These are phyloP conservation scores for Pluteus cervinus DNA, from an alignment of 768 basidiomycete species.

Conservation along the genomic window DNA sequence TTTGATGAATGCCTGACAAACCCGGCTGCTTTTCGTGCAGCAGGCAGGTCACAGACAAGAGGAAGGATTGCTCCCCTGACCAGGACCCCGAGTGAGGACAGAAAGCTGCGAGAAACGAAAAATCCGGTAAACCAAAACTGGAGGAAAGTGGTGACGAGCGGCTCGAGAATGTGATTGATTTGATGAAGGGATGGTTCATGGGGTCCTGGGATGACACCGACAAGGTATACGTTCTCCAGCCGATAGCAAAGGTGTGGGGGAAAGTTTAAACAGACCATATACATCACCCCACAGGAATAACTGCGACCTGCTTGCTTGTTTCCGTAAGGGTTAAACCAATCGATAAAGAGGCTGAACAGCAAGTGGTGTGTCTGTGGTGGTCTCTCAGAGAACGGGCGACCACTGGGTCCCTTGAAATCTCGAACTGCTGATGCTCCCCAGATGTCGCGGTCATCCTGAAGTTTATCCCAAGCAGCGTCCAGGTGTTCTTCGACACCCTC, in stretches of 20 bases:
- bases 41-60: constrained; percentile 24
- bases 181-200: constrained; percentile 17
- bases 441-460: too few species aligned
- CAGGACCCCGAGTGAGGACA: constrained; percentile 1
- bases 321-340: constrained; percentile 29
- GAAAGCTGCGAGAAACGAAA: constrained; percentile 11
- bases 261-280: constrained; percentile 26
- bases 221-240: constrained; percentile 26
- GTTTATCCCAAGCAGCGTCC: constrained; percentile 7
- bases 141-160: constrained; percentile 21
- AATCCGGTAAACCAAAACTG: constrained; percentile 15
- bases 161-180: constrained; percentile 23
- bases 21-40: constrained; percentile 20
- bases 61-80: constrained; percentile 9
- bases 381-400: too few species aligned
- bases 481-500: constrained; percentile 8
- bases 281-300: constrained; percentile 25
- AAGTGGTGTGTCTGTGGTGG: too few species aligned
- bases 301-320: constrained; percentile 16
- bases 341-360: constrained; percentile 21
- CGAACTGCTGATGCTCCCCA: too few species aligned
- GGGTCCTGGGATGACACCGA: constrained; percentile 23
- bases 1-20: constrained; percentile 14
- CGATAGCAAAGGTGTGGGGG: constrained; percentile 22
- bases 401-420: too few species aligned